Percentiles rank a stretch among this genome's conserved stretches.
Conservation (phyloP, 2,329 filamentous ascomycete genomes). For the Aspergillus novofumigatus region DNA sequence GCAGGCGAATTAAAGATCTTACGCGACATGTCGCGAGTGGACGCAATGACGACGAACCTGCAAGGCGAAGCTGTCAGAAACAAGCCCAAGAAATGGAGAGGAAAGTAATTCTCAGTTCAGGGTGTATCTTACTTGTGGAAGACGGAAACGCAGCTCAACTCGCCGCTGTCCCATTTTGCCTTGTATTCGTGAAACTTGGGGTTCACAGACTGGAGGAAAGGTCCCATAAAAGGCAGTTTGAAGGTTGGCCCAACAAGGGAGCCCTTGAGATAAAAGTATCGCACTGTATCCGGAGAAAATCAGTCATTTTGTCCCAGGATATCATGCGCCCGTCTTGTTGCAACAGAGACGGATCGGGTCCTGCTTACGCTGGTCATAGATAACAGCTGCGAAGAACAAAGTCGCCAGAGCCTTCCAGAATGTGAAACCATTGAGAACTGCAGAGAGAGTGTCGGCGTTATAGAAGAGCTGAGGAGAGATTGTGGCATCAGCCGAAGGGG, state of each 20-base stretch:
- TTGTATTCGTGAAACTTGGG: constrained; percentile 90
- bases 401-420: constrained; percentile 66
- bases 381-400: constrained; percentile 64
- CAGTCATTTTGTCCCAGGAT: neutral
- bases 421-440: constrained; percentile 55
- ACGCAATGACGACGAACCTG: constrained; percentile 95
- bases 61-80: neutral
- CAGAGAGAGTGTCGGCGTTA: constrained; percentile 49
- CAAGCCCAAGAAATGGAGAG: neutral
- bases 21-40: constrained; percentile 87
- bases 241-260: constrained; percentile 68
- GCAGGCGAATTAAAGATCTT: constrained; percentile 93
- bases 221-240: constrained; percentile 88
- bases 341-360: neutral
- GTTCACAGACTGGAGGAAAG: constrained; percentile 86
- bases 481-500: constrained; percentile 61
- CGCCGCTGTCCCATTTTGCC: constrained; percentile 85
- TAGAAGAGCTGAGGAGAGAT: constrained; percentile 52
- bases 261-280: constrained; percentile 71
- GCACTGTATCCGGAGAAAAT: constrained; percentile 49
- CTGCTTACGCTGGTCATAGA: constrained; percentile 84
- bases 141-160: constrained; percentile 93
- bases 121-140: constrained; percentile 81
- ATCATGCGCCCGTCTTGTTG: neutral
- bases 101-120: neutral